Evolutionary conservation across 768 basidiomycete genomes (phyloP).

Genomic region (Tephrocybe sp.): DNA sequence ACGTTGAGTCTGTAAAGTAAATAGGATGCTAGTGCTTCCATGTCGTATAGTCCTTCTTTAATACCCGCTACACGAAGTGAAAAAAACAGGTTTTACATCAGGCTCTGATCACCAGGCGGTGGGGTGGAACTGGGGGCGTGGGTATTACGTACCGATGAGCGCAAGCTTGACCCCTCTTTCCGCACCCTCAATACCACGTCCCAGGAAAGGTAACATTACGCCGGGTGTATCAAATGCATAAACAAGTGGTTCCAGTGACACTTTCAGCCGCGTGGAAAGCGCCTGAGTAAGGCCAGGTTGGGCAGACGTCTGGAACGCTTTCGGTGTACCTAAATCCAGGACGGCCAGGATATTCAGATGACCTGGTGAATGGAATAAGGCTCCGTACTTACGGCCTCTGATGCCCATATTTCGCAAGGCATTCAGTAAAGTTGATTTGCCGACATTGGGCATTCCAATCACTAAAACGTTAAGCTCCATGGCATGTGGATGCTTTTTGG

Average conservation of each 20-base stretch:
- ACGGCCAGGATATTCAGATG: constrained; percentile 4
- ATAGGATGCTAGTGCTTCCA: constrained; percentile 82
- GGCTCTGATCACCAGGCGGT: constrained; percentile 17
- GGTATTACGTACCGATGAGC: constrained; percentile 72
- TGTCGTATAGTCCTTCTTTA: constrained; percentile 88
- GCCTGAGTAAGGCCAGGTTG: constrained; percentile 89
- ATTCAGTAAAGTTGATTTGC: constrained; percentile 93
- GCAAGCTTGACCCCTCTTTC: constrained; percentile 93
- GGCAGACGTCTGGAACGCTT: constrained; percentile 86
- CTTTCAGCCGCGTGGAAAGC: constrained; percentile 84
- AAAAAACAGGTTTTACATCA: constrained; percentile 11
- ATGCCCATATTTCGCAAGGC: constrained; percentile 85
- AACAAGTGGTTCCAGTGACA: constrained; percentile 75
- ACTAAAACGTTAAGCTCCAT: constrained; percentile 87
- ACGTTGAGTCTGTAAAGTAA: constrained; percentile 82
- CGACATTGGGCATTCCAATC: constrained; percentile 98
- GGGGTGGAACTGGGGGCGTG: constrained; percentile 10
- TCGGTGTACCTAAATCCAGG: constrained; percentile 59
- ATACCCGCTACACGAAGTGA: constrained; percentile 69
- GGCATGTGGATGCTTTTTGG: constrained; percentile 63
- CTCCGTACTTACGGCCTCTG: constrained; percentile 62
- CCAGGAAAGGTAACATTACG: constrained; percentile 94
- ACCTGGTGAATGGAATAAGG: constrained; percentile 6
- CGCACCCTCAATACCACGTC: constrained; percentile 78
- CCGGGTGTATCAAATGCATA: constrained; percentile 97